A percentile compares a stretch with the other conserved stretches of the same genome.
Evolutionary conservation across 208 protist species (phyloP).

Genomic region (Acanthamoeba lugdunensis): DNA sequence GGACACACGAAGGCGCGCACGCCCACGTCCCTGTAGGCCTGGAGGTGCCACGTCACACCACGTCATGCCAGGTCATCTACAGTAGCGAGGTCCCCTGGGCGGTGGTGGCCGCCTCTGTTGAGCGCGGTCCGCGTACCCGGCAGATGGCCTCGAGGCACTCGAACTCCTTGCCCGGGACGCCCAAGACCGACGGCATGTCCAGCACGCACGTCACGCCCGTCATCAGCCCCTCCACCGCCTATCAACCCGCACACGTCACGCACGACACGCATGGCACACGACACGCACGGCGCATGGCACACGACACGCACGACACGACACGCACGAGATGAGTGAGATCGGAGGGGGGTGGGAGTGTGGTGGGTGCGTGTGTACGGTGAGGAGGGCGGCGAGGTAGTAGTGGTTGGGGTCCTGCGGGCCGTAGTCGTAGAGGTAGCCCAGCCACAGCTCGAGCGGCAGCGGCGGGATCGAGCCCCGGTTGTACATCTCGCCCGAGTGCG

Average conservation of each 20-base stretch:
- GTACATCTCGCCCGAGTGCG: constrained; percentile 62
- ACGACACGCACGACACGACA: neutral
- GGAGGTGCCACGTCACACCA: neutral
- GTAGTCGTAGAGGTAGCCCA: constrained; percentile 32
- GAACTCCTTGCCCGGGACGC: neutral
- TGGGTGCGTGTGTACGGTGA: neutral
- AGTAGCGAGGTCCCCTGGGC: no score
- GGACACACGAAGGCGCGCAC: constrained; percentile 18
- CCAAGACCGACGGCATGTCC: neutral
- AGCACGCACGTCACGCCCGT: constrained; percentile 40
- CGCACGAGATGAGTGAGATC: neutral
- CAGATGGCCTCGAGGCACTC: constrained; percentile 23
- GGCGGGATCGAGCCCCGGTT: neutral
- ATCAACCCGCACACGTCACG: neutral
- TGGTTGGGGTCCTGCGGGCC: neutral
- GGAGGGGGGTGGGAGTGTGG: neutral
- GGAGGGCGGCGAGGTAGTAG: constrained; percentile 7
- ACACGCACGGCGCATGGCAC: neutral
- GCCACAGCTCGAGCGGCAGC: constrained; percentile 55
- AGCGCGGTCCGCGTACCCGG: neutral
- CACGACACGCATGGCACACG: neutral
- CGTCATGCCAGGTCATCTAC: neutral
- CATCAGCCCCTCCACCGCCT: constrained; percentile 26
- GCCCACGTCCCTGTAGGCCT: constrained; percentile 43
- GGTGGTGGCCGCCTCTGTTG: neutral